Percentiles rank a stretch among this genome's conserved stretches.
These are phyloP conservation scores for Podosphaera xanthii DNA, from an alignment of 2,329 filamentous ascomycete species.

Conservation along the genomic window DNA sequence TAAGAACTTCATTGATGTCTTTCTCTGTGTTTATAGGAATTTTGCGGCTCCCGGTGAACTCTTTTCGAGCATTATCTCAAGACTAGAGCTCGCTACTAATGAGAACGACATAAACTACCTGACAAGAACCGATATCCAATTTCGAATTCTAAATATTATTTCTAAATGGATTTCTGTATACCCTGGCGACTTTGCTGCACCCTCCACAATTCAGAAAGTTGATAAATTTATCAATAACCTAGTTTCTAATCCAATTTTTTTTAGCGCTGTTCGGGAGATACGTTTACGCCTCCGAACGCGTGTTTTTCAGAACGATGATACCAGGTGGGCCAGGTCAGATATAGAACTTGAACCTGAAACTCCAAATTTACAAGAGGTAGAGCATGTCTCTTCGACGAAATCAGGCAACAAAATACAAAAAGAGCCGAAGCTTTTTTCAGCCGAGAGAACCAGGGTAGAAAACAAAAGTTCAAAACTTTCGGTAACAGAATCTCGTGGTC, in stretches of 20 bases:
- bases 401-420: slow-evolving; percentile 5
- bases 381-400: slow-evolving; percentile 8
- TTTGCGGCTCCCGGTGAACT: slow-evolving; percentile 67
- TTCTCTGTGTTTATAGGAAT: slow-evolving; percentile 81
- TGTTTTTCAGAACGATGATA: slow-evolving; percentile 72
- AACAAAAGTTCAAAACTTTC: slow-evolving; percentile 11
- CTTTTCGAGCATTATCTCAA: slow-evolving; percentile 53
- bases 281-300: slow-evolving; percentile 47
- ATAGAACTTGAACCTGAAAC: slow-evolving; percentile 22
- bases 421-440: slow-evolving; percentile 7
- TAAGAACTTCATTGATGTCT: slow-evolving; percentile 68
- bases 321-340: slow-evolving; percentile 74
- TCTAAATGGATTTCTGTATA: slow-evolving; percentile 79
- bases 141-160: slow-evolving; percentile 63
- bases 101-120: slow-evolving; percentile 46
- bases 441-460: slow-evolving; percentile 7
- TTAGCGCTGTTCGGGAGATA: slow-evolving; percentile 70
- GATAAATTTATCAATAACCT: slow-evolving; percentile 54
- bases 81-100: slow-evolving; percentile 47
- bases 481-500: slow-evolving; percentile 10
- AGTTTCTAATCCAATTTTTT: slow-evolving; percentile 59
- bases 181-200: slow-evolving; percentile 76
- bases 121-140: slow-evolving; percentile 55
- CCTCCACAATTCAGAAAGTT: slow-evolving; percentile 46
- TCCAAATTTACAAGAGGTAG: slow-evolving; percentile 6